Conservation (phyloP, 768 basidiomycete genomes). For the Tylopilus sp. region DNA sequence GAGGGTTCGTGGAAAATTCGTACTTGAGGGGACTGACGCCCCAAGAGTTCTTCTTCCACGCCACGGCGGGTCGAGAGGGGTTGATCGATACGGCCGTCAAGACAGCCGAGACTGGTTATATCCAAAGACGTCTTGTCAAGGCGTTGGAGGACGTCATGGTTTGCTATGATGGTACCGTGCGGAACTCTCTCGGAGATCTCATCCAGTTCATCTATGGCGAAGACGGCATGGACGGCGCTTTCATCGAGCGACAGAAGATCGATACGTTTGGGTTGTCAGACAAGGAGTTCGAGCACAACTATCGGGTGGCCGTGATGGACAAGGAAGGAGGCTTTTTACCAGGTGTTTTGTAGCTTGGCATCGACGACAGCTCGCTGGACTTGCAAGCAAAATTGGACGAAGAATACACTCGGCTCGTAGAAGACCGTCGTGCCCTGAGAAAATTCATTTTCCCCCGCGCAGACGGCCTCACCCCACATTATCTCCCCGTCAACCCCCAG, state of each 20-base stretch:
- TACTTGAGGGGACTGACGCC: conserved; percentile 95
- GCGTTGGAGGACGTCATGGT: conserved; percentile 97
- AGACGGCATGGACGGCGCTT: conserved; percentile 98
- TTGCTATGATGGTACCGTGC: conserved; percentile 95
- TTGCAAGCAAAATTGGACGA: conserved; percentile 84
- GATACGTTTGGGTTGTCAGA: conserved; percentile 84
- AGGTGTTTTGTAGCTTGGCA: conserved; percentile 79
- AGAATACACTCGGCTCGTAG: conserved; percentile 58
- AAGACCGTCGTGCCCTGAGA: conserved; percentile 81
- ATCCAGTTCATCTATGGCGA: conserved; percentile 97
- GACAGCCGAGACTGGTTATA: conserved; percentile 99
- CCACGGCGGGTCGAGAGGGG: conserved; percentile 99
- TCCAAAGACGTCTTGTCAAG: conserved; percentile 97
- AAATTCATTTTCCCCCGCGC: conserved; percentile 77
- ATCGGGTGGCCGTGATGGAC: conserved; percentile 93
- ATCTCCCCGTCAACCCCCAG: conserved; percentile 91
- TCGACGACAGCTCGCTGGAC: conserved; percentile 80
- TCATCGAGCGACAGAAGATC: conserved; percentile 92
- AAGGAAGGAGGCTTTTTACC: conserved; percentile 74
- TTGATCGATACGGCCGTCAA: conserved; percentile 99
- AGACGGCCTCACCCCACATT: conserved; percentile 69
- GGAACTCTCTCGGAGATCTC: conserved; percentile 95
- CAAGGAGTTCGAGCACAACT: conserved; percentile 83
- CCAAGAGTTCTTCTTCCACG: conserved; percentile 99
- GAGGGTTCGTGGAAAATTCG: conserved; percentile 99